Base-by-base conservation (phyloP, 768 basidiomycete genomes). In the Galerina sulciceps region DNA sequence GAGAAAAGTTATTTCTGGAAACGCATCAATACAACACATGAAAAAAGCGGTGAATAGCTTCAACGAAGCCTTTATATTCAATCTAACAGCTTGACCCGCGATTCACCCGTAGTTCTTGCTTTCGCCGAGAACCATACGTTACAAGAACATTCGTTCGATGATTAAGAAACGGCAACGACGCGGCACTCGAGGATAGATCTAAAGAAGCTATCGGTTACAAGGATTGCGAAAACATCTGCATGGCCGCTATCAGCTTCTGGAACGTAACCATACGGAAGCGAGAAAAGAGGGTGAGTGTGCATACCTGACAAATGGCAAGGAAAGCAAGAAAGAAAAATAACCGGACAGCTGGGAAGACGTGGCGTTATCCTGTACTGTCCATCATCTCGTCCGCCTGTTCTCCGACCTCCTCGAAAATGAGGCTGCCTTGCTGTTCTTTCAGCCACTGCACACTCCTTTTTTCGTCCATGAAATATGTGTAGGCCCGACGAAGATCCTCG, bases 381-480 rank as follows among this genome's bases (percentile, higher is more conserved):
- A 71, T 71, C 51, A 65, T 51, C 37, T 71, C 69, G 41, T 79
- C 79, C 40, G 71, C 75, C 41, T 65, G 62, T 10, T 62, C 69
- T 15, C 73, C 73, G 51, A 88, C 81, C 73, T 90, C 90, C 68
- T 91, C 90, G 68, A 91, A 91, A 49, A 93, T 83, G 53, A 93
- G 75, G 17, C 78, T 71, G 0, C 90, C 90, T 63, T 90, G 87
- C 69, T 91, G 89, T 65, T 94, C 92, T 75, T 90, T 90, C 62
- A 96, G 70, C 91, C 93, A 96, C 68, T 95, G 89, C 47, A 94
- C 90, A 63, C 92, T 94, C 61, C 94, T 80, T 73, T 93, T 93
- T 75, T 95, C 93, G 70, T 96, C 94, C 83, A 94, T 89, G 73
- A 96, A 96, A 69, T 93, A 94, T 31, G 79, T 83, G 71, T 98